These are phyloP conservation scores for Golovinomyces cichoracearum DNA, from an alignment of 2,329 filamentous ascomycete species.

Conservation along the genomic window DNA sequence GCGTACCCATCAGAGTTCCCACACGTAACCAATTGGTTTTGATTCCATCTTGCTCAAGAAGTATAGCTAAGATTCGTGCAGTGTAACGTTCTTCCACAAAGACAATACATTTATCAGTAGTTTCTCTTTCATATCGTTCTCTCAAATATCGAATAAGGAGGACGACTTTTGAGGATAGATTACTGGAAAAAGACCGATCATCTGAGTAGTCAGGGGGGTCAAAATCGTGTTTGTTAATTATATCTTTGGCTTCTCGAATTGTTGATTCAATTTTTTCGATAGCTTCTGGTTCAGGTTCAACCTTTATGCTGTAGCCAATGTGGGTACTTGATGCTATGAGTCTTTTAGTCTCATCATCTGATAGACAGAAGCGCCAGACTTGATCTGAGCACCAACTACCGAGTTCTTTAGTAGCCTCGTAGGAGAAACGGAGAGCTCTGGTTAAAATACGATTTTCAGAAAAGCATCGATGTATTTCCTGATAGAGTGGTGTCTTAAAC, in stretches of 20 bases:
- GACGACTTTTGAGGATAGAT: constrained; percentile 48
- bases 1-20: constrained; percentile 33
- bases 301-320: constrained; percentile 14
- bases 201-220: constrained; percentile 13
- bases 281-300: constrained; percentile 14
- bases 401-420: constrained; percentile 34
- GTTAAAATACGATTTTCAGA: constrained; percentile 20
- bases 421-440: constrained; percentile 23
- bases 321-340: constrained; percentile 30
- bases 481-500: constrained; percentile 39
- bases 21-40: constrained; percentile 31
- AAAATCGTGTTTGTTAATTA: constrained; percentile 29
- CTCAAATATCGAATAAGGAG: constrained; percentile 33
- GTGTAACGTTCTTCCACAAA: constrained; percentile 64
- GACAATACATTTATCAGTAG: constrained; percentile 49
- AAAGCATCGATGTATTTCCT: constrained; percentile 26
- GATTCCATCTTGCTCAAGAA: constrained; percentile 33
- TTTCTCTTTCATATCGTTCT: constrained; percentile 32
- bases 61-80: constrained; percentile 42
- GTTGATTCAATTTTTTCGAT: constrained; percentile 27
- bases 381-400: constrained; percentile 68
- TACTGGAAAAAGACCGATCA: constrained; percentile 4
- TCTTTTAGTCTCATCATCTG: constrained; percentile 33
- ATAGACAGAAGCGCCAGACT: constrained; percentile 48
- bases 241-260: constrained; percentile 30